These are phyloP conservation scores for Colletotrichum australisinense DNA, from an alignment of 2,329 filamentous ascomycete genomes.

Conservation along the genomic window DNA sequence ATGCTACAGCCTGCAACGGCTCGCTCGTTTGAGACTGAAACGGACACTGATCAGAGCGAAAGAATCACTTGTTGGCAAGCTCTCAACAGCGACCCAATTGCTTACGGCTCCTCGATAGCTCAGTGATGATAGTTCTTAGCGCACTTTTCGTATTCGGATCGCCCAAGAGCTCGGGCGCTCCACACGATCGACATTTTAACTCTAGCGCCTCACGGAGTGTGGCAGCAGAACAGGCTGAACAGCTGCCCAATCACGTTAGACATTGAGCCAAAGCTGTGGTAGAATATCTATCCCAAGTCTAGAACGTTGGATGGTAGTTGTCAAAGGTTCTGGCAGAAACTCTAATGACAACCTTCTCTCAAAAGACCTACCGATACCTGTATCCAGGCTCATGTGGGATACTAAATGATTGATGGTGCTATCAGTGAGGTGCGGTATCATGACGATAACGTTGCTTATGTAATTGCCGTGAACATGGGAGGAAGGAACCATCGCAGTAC, in stretches of 20 bases:
- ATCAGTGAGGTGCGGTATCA: background rate
- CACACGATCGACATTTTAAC: background rate
- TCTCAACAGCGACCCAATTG: no score
- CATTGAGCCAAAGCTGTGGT: background rate
- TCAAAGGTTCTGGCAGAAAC: background rate
- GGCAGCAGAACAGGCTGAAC: background rate
- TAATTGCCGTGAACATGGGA: background rate
- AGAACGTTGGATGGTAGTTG: background rate
- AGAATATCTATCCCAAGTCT: background rate
- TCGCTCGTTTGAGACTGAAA: background rate
- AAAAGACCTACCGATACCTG: background rate
- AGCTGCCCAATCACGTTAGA: background rate
- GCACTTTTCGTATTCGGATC: background rate
- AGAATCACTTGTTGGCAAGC: no score
- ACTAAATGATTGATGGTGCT: no score
- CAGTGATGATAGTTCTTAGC: background rate
- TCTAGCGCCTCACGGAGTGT: background rate
- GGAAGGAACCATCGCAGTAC: background rate
- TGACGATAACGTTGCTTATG: background rate
- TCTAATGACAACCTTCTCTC: background rate
- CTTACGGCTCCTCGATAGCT: background rate
- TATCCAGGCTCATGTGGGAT: background rate
- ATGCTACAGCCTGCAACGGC: no score
- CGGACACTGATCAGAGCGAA: background rate
- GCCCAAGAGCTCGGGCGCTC: background rate